Base-by-base conservation (phyloP, 192 early-diverging fungal species). In the Linnemannia exigua region DNA sequence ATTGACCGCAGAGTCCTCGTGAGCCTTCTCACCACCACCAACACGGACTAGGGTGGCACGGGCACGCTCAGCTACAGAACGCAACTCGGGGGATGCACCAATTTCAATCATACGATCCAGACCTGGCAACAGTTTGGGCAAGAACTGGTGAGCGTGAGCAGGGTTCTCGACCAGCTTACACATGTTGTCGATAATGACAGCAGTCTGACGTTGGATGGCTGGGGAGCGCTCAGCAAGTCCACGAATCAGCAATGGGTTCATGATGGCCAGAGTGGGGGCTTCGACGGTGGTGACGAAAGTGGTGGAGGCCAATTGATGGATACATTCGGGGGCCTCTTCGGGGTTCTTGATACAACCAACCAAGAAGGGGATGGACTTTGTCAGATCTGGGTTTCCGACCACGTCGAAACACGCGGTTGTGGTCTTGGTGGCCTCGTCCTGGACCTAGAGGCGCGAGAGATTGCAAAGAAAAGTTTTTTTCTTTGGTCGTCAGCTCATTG, bases 181-280 rank as follows among this genome's bases (percentile, higher is more conserved):
- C 95, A 96, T 96, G 91, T 96, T 96, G 91, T 95, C 94, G 78
- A 96, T 95, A 81, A 96, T 95, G 79, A 95, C 91, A 75, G 92
- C 91, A 79, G 92, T 88, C 80, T 93, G 91, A 88, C 95, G 93
- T 63, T 93, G 89, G 82, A 95, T 92, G 67, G 93, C 86, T 72
- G 91, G 93, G 70, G 88, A 84, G 78, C 94, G 89, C 79, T 95
- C 94, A 25, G 88, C 82, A 67, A 93, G 75, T 81, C 91, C 93
- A 93, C 93, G 94, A 71, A 81, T 77, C 58, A 95, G 87, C 31
- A 94, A 76, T 51, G 95, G 95, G 36, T 93, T 91, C 94, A 96
- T 94, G 89, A 96, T 93, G 84, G 93, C 90, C 36, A 96, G 89
- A 41, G 94, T 95, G 61, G 93, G 92, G 33, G 92, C 89, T 74